Evolutionary conservation across 768 basidiomycete genomes (phyloP).

Genomic region (Thelephora ganbajun): DNA sequence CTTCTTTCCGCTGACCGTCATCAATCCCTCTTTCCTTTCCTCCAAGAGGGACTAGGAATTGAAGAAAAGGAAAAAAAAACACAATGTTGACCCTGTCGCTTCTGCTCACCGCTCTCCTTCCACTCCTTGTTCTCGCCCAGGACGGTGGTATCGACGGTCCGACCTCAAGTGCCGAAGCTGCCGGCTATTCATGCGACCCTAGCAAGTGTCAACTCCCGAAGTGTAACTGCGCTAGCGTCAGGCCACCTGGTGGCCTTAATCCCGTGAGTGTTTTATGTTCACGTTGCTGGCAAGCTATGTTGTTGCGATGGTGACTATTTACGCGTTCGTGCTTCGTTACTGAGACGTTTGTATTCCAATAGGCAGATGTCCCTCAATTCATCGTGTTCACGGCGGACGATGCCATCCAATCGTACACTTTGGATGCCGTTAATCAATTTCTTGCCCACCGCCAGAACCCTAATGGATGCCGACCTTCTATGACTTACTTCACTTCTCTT

Average conservation of each 20-base stretch:
- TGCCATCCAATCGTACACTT: conserved; percentile 64
- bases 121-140: conserved; percentile 15
- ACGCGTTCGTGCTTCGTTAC: conserved; percentile 1
- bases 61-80: no score
- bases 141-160: conserved; percentile 46
- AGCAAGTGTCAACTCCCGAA: conserved; percentile 49
- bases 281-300: conserved; percentile 2
- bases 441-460: conserved; percentile 62
- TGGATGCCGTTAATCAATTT: conserved; percentile 63
- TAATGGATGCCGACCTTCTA: conserved; percentile 60
- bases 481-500: conserved; percentile 64
- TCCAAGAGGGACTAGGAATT: no score
- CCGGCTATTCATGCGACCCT: conserved; percentile 61
- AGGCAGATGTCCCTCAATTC: conserved; percentile 52
- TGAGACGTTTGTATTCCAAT: not conserved
- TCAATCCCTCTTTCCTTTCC: no score
- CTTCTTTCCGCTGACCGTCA: no score
- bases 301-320: not conserved
- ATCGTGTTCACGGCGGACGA: conserved; percentile 68
- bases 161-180: conserved; percentile 34
- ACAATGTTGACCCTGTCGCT: not conserved
- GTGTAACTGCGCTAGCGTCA: conserved; percentile 63
- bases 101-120: conserved; percentile 8
- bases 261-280: conserved; percentile 31
- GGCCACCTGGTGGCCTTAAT: conserved; percentile 54